phyloP scores from a whole-genome alignment of 371 early-diverging fungal species.

The Sporodiniella umbellata region DNA sequence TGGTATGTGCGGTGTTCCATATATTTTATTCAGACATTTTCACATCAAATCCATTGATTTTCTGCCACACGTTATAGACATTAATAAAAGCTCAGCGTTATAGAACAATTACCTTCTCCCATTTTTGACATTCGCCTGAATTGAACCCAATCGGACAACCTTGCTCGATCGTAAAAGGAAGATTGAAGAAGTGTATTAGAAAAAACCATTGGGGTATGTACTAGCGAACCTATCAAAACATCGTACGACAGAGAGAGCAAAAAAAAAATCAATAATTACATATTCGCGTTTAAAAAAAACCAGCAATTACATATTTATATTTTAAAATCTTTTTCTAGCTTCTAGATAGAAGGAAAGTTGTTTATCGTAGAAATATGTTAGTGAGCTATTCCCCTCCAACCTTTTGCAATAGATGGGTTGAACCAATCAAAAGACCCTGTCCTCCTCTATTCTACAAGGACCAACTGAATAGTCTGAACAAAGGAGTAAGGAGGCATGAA shows the following conservation, averaged over 20 bases:
- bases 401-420: not conserved
- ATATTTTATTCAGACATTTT: no score
- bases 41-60: not conserved
- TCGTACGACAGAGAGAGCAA: not conserved
- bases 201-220: not conserved
- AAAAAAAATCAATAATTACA: no score
- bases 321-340: not conserved
- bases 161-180: constrained; percentile 2
- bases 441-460: not conserved
- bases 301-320: not conserved
- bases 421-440: not conserved
- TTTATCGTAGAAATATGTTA: not conserved
- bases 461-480: not conserved
- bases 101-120: not conserved
- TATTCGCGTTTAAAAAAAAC: no score
- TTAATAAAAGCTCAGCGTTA: not conserved
- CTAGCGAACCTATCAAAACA: not conserved
- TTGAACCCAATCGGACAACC: constrained; percentile 1
- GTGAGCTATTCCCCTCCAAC: not conserved
- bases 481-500: not conserved
- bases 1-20: no score
- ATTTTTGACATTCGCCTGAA: constrained; percentile 4
- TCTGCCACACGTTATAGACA: not conserved
- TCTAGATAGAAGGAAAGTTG: not conserved
- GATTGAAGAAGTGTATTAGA: not conserved